Percentiles rank a stretch among this genome's conserved stretches.
These are phyloP conservation scores for Fraxinus pennsylvanica DNA, from an alignment of 257 asterid species.

Conservation along the genomic window DNA sequence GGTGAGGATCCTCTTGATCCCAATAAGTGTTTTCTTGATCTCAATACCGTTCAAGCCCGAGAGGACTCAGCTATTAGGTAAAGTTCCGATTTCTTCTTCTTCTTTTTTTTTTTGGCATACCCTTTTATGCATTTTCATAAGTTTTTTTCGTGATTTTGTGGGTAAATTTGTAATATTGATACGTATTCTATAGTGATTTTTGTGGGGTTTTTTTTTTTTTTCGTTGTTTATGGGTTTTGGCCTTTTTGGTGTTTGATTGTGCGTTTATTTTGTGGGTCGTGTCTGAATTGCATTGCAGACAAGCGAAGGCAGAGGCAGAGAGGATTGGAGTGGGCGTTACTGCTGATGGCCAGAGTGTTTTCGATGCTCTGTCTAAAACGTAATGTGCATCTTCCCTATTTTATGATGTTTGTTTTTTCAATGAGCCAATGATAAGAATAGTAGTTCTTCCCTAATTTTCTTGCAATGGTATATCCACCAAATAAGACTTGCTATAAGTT, in stretches of 20 bases:
- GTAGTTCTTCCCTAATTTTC: background rate
- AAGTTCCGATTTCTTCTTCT: background rate
- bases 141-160: background rate
- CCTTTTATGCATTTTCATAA: background rate
- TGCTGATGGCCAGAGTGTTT: conserved; percentile 83
- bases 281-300: conserved; percentile 53
- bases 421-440: background rate
- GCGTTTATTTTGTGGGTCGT: conserved; percentile 16
- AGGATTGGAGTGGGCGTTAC: conserved; percentile 97
- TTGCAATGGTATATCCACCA: background rate
- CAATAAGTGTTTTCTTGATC: conserved; percentile 77
- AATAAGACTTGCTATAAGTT: background rate
- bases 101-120: background rate
- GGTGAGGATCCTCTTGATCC: conserved; percentile 87
- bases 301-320: conserved; percentile 87
- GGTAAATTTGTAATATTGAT: background rate
- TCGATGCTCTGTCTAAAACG: conserved; percentile 96
- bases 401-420: background rate
- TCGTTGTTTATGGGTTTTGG: conserved; percentile 1
- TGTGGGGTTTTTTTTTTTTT: background rate
- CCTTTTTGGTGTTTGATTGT: conserved; percentile 3
- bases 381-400: conserved; percentile 35
- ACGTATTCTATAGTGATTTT: background rate
- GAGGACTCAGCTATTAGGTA: conserved; percentile 95
- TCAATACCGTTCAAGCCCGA: conserved; percentile 64